phyloP scores from a whole-genome alignment of 495 filamentous ascomycete species.

The Trichoderma virens region DNA sequence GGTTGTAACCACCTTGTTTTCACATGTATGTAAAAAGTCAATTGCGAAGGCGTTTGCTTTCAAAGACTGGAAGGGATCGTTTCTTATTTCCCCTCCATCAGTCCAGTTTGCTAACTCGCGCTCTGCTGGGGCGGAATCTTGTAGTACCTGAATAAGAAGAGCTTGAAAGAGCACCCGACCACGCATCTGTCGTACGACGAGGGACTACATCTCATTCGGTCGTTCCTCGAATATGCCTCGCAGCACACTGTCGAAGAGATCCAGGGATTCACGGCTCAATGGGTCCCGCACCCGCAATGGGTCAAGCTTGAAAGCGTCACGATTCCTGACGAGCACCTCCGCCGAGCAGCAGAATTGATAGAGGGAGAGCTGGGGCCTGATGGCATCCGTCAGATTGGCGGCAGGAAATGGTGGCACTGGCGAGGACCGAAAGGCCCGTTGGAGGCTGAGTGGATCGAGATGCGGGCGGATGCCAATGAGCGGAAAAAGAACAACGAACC shows the following conservation, averaged over 20 bases:
- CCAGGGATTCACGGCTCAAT: constrained; percentile 82
- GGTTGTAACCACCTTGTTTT: constrained; percentile 56
- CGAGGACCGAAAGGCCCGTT: constrained; percentile 52
- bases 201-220: constrained; percentile 79
- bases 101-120: background rate
- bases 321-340: constrained; percentile 55
- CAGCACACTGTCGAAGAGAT: constrained; percentile 87
- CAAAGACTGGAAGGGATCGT: background rate
- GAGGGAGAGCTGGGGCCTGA: constrained; percentile 64
- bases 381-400: constrained; percentile 68
- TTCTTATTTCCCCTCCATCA: background rate
- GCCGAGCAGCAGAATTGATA: constrained; percentile 53
- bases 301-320: constrained; percentile 68
- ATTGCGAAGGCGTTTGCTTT: background rate
- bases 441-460: constrained; percentile 91
- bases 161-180: constrained; percentile 66
- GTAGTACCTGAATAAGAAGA: constrained; percentile 76
- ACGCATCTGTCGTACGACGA: constrained; percentile 88
- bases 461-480: constrained; percentile 71
- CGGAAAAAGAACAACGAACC: constrained; percentile 50
- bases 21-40: constrained; percentile 38
- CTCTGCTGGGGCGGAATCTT: background rate
- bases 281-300: constrained; percentile 85
- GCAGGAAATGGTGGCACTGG: constrained; percentile 93
- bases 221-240: constrained; percentile 74